Percentiles rank a stretch among this genome's conserved stretches.
Evolutionary conservation across 257 asterid genomes (phyloP).

Genomic region (Anisodus acutangulus): DNA sequence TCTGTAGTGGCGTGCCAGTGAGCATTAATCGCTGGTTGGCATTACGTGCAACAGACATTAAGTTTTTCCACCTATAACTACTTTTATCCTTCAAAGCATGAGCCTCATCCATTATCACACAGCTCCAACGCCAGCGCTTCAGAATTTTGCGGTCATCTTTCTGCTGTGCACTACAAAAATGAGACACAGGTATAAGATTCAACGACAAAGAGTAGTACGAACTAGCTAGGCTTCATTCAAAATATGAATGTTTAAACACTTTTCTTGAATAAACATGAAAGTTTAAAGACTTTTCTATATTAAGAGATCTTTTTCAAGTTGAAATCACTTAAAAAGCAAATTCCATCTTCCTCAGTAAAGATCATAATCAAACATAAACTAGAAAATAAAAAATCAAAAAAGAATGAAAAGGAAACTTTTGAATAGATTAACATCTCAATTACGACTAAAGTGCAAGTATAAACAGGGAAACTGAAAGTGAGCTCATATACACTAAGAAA

Average conservation of each 20-base stretch:
- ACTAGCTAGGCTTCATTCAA: not conserved
- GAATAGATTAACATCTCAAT: slow-evolving; percentile 9
- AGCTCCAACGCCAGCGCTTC: slow-evolving; percentile 87
- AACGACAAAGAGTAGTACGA: not conserved
- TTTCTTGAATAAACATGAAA: not conserved
- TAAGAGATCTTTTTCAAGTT: slow-evolving; percentile 3
- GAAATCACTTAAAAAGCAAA: not conserved
- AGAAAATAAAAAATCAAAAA: not conserved
- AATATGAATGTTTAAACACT: not conserved
- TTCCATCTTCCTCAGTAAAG: not conserved
- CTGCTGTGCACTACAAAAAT: slow-evolving; percentile 78
- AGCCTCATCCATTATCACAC: slow-evolving; percentile 98
- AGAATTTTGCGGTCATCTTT: slow-evolving; percentile 96
- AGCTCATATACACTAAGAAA: slow-evolving; percentile 22
- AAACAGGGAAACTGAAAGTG: slow-evolving; percentile 14
- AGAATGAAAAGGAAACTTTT: not conserved
- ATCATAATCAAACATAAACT: slow-evolving; percentile 13
- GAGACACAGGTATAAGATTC: slow-evolving; percentile 5
- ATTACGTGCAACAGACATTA: slow-evolving; percentile 87
- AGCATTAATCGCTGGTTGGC: slow-evolving; percentile 95
- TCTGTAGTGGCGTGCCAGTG: slow-evolving; percentile 97
- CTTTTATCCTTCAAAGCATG: slow-evolving; percentile 96
- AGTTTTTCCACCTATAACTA: slow-evolving; percentile 96
- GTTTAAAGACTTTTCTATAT: slow-evolving; percentile 1
- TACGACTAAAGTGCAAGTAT: not conserved